Evolutionary conservation across 352 stramenopile genomes (phyloP), one percentile per base, ranked within the genome.

Genomic region (Globisporangium cystogenes): DNA sequence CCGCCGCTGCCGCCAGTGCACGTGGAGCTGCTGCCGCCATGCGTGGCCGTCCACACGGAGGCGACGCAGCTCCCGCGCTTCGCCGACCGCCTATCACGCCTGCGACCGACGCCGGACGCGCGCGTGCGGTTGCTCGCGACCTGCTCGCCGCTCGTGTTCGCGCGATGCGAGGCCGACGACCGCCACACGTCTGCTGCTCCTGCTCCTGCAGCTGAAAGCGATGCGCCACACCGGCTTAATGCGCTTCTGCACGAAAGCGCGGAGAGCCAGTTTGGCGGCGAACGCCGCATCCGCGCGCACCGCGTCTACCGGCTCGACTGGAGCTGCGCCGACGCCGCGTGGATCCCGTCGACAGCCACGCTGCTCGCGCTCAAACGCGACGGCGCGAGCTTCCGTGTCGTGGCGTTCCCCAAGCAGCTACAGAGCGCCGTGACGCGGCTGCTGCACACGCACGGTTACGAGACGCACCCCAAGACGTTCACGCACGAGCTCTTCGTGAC

Each of bases 401-500:
- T 67, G 37, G 74, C 68, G 21, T 81, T 64, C 44, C 74, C 74
- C 6, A 59, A 60, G 14, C 56, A 49, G 20, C 49, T 86, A 6
- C 72, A 82, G 52, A 12, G 21, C 44, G 68, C 64, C 44, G 51
- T 86, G 21, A 61, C 62, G 1, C 53, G 47, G 33, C 39, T 79
- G 53, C 58, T 86, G 6, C 44, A 48, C 12, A 56, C 53, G 2
- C 43, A 67, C n/a, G 71, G 72, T 20, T 60, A 74, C 47, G 20
- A 44, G 8, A 64, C 64, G 20, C 66, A 76, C 57, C 71, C 74
- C 21, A 86, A 60, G 48, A 23, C 57, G 11, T 76, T 62, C 51
- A 65, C 71, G n/a, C 67, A 82, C 41, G 70, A 83, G 52, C 51
- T 86, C 40, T 64, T 72, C 40, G 72, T 76, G 14, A 66, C 70